A percentile compares a stretch with the other conserved stretches of the same genome.
These are phyloP conservation scores for Chalara sp. DNA, from an alignment of 2,329 filamentous ascomycete species.

Conservation along the genomic window DNA sequence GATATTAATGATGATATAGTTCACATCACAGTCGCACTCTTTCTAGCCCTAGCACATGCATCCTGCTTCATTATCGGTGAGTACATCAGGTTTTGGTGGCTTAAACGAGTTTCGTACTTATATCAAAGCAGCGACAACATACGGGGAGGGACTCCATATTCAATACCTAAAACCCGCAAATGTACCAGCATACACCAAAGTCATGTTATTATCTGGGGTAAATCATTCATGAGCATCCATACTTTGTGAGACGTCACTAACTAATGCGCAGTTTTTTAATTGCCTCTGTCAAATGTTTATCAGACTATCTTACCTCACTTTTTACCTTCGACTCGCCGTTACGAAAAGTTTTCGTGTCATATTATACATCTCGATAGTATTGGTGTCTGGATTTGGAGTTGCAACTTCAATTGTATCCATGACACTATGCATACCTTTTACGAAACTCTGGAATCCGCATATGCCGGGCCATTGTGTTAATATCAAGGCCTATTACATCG, in stretches of 20 bases:
- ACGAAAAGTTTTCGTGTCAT: background rate
- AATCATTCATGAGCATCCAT: background rate
- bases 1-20: background rate
- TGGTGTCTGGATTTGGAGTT: background rate
- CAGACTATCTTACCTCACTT: conserved; percentile 1
- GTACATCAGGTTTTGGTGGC: background rate
- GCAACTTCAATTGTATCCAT: conserved; percentile 1
- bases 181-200: conserved; percentile 1
- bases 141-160: conserved; percentile 2
- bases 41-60: background rate
- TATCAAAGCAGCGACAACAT: conserved; percentile 2
- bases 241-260: background rate
- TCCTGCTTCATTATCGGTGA: conserved; percentile 1
- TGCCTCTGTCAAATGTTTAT: conserved; percentile 1
- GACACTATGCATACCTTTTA: conserved; percentile 1
- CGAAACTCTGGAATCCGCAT: conserved; percentile 1
- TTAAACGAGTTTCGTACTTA: background rate
- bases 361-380: conserved; percentile 3
- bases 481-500: background rate
- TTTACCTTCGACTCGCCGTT: conserved; percentile 1
- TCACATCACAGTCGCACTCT: conserved; percentile 1
- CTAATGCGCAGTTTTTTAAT: conserved; percentile 1
- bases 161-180: background rate
- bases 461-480: background rate
- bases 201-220: background rate